A percentile compares a stretch with the other conserved stretches of the same genome.
These are phyloP conservation scores for Trametes versicolor DNA, from an alignment of 1,284 basidiomycete species.

Conservation along the genomic window DNA sequence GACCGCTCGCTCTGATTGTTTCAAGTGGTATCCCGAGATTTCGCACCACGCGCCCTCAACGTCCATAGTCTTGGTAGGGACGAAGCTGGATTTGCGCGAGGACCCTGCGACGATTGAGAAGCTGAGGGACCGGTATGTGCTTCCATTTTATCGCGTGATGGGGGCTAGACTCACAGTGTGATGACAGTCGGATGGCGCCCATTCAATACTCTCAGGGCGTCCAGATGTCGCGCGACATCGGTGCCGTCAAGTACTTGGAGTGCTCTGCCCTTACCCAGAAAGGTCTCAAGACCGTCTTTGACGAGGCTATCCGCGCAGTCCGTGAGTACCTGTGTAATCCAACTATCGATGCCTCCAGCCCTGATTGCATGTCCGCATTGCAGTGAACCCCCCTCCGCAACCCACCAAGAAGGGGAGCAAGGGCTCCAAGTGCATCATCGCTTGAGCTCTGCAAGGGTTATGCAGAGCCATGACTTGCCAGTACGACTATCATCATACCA, in stretches of 20 bases:
- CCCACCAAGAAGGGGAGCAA: conserved; percentile 58
- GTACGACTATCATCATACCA: conserved; percentile 44
- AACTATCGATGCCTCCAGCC: background rate
- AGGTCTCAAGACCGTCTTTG: conserved; percentile 96
- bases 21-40: conserved; percentile 96
- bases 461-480: conserved; percentile 35
- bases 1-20: conserved; percentile 31
- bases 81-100: conserved; percentile 97
- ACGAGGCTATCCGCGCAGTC: conserved; percentile 94
- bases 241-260: conserved; percentile 96
- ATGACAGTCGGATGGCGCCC: conserved; percentile 87
- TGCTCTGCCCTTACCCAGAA: conserved; percentile 99
- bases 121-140: conserved; percentile 83
- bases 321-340: conserved; percentile 63
- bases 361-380: conserved; percentile 26
- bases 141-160: background rate
- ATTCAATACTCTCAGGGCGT: conserved; percentile 94
- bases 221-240: conserved; percentile 92
- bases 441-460: conserved; percentile 52
- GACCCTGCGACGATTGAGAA: conserved; percentile 93
- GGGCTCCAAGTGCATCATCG: conserved; percentile 70
- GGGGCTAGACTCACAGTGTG: conserved; percentile 12
- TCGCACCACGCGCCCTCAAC: conserved; percentile 97
- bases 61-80: conserved; percentile 95
- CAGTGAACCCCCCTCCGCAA: conserved; percentile 80